Conservation (phyloP, 257 asterid species). For the Eustoma russellianum region DNA sequence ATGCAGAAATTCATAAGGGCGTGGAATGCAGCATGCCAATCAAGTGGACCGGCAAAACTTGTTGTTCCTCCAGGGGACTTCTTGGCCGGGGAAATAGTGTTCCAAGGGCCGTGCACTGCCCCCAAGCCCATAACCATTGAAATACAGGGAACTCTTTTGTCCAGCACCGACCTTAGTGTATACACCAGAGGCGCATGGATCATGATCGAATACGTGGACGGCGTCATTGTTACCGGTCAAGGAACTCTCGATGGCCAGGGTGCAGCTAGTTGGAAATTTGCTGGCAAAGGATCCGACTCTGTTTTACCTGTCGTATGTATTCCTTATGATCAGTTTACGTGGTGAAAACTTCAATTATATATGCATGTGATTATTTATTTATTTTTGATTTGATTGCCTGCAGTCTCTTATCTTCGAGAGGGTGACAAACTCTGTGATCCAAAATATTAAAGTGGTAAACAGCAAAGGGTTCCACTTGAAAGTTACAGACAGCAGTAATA, state of each 20-base stretch:
- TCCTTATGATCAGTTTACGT: too few species aligned
- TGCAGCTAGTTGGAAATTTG: background rate
- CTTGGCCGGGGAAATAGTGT: slow-evolving; percentile 3
- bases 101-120: slow-evolving; percentile 13
- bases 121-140: slow-evolving; percentile 6
- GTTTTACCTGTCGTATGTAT: slow-evolving; percentile 39
- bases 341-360: too few species aligned
- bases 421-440: slow-evolving; percentile 14
- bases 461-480: slow-evolving; percentile 64
- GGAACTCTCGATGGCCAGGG: slow-evolving; percentile 13
- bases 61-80: slow-evolving; percentile 5
- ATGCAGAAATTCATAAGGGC: slow-evolving; percentile 8
- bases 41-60: slow-evolving; percentile 8
- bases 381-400: too few species aligned
- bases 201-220: background rate
- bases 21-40: slow-evolving; percentile 16
- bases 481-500: slow-evolving; percentile 26
- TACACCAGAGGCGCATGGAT: background rate
- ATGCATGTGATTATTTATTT: too few species aligned
- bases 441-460: slow-evolving; percentile 28
- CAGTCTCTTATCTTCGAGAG: slow-evolving; percentile 35
- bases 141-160: slow-evolving; percentile 6
- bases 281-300: background rate
- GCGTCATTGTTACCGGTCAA: slow-evolving; percentile 1
- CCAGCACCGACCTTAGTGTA: slow-evolving; percentile 3